Conservation (phyloP, 441 rosid species). For the Gossypium davidsonii region DNA sequence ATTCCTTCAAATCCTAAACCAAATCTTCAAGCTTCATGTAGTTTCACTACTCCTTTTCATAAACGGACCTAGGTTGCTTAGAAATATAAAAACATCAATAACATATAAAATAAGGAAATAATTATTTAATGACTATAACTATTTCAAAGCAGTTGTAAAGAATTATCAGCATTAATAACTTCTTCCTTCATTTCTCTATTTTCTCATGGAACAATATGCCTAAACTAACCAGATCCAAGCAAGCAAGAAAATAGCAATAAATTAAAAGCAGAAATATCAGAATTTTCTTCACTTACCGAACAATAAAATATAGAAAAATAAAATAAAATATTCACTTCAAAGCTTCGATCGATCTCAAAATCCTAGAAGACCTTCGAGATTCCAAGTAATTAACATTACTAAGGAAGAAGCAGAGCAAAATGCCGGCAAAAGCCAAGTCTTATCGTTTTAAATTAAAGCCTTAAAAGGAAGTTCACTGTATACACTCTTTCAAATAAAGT, state of each 20-base stretch:
- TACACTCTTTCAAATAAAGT: slow-evolving; percentile 9
- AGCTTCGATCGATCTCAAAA: slow-evolving; percentile 27
- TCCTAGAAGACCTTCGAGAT: slow-evolving; percentile 13
- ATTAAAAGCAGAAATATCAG: neutral
- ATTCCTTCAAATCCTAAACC: slow-evolving; percentile 7
- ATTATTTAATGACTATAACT: neutral
- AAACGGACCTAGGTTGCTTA: neutral
- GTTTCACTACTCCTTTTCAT: neutral
- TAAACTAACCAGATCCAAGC: slow-evolving; percentile 37
- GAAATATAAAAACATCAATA: neutral
- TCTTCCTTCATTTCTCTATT: slow-evolving; percentile 6
- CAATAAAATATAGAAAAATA: neutral
- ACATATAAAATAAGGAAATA: neutral
- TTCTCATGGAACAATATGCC: slow-evolving; percentile 12
- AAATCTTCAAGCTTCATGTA: slow-evolving; percentile 8
- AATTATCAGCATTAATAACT: neutral
- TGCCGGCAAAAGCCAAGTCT: slow-evolving; percentile 15
- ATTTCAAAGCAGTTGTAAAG: neutral
- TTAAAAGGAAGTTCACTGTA: slow-evolving; percentile 7
- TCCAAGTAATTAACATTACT: slow-evolving; percentile 11
- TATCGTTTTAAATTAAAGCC: slow-evolving; percentile 12
- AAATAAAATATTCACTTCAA: slow-evolving; percentile 9
- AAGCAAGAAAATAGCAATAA: slow-evolving; percentile 1
- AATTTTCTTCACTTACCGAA: slow-evolving; percentile 14
- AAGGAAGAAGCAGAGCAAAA: slow-evolving; percentile 13